Evolutionary conservation across 2,329 filamentous ascomycete species (phyloP), one percentile per base, ranked within the genome.

Genomic region (Diplodia corticola): DNA sequence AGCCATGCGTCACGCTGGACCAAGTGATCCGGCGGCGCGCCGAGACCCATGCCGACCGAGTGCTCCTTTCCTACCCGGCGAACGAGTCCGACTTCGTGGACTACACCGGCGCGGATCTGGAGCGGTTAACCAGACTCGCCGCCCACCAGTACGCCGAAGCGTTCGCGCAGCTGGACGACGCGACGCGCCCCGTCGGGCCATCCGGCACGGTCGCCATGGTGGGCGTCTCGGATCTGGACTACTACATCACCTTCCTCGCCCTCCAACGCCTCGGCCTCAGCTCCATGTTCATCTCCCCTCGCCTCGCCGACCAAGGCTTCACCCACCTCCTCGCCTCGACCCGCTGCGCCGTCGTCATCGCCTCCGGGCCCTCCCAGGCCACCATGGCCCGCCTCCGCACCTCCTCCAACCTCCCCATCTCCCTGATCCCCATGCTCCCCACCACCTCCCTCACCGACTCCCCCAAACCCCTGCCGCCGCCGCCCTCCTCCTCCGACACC

Each of bases 251-350:
- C 5, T 76, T 84, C 48, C 78, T 87, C 49, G 85, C 84, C 0
- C 70, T 88, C 50, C 81, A 80, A 35, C 82, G 84, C 66, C 75
- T 88, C 9, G 86, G 86, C 9, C 84, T 85, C 74, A 82, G 84
- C 0, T 78, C 81, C 2, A 74, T 88, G 1, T 80, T 86, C 35
- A 76, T 88, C 2, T 87, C 85, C 0, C 85, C 83, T 2, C 76
- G 85, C 7, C 78, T 87, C 2, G 80, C 84, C 9, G 61, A 64
- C 37, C 61, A 64, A 44, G 61, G 61, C n/a, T 64, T 64, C 22
- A 22, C 49, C 10, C 61, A 64, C n/a, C 37, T 64, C 3, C 61
- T 64, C 28, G 17, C 26, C 33, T 54, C 50, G 5, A 55, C 50
- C 13, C 35, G 20, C 13, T 64, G 61, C 49, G 17, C 33, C 13